Base-by-base conservation (phyloP, 2,329 filamentous ascomycete species). In the Beauveria brongniartii region DNA sequence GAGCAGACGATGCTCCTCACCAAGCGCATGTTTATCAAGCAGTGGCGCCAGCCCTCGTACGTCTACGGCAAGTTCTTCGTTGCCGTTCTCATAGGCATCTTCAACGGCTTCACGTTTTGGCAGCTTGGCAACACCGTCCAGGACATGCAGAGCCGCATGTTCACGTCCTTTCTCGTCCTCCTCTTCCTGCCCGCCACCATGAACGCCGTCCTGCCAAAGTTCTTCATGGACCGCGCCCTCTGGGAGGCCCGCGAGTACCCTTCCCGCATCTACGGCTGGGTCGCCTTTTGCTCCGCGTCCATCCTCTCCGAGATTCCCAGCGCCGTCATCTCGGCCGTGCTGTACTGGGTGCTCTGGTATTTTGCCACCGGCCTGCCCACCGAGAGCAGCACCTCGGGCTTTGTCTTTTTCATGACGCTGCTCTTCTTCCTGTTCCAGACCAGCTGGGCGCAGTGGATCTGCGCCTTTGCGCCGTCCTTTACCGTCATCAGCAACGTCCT, bases 381-480 rank as follows among this genome's bases (percentile, higher is more conserved):
- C 0, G 83, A 88, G 63, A 81, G 83, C 40, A 79, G 80, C 1
- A 83, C 83, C 0, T 82, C 88, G 0, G 90, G 90, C 14, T 93
- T 92, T 70, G 82, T 87, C 18, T 93, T 89, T 75, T 74, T 93
- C 28, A 92, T 94, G 87, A 83, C 83, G 0, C 75, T 92, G 68
- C 79, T 93, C 0, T 92, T 92, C 75, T 91, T 86, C 77, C 72
- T 92, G 8, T 92, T 92, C 79, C 82, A 86, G 71, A 82, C 81
- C 37, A 85, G 80, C 65, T 92, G 87, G 89, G 91, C 88, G 22
- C 90, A 92, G 70, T 93, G 89, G 89, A 91, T 94, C 66, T 89
- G 86, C 64, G 90, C 91, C 0, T 92, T 92, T 72, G 88, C 90
- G 0, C 89, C 90, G 0, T 86, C 80, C 46, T 91, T 91, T 74